phyloP scores from a whole-genome alignment of 805 yeast species.

The Gaillardinia entomophila region DNA sequence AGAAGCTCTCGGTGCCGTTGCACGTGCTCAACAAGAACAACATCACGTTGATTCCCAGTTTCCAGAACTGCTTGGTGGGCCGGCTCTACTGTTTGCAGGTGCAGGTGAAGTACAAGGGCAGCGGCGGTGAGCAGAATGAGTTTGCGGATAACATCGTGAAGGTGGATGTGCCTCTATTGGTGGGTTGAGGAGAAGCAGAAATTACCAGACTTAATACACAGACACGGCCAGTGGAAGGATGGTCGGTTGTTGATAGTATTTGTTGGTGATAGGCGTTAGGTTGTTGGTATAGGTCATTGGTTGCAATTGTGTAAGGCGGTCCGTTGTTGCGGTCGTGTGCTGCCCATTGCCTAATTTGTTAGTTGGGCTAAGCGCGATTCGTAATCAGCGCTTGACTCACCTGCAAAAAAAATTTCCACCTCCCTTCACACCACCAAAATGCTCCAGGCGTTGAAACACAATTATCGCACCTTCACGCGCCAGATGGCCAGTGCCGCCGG shows the following conservation, averaged over 20 bases:
- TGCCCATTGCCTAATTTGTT: conserved; percentile 17
- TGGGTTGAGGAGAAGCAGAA: conserved; percentile 16
- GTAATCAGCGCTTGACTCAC: conserved; percentile 16
- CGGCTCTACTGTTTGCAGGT: conserved; percentile 52
- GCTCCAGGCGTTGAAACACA: conserved; percentile 1
- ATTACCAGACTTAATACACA: neutral
- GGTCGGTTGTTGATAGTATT: neutral
- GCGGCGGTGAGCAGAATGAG: conserved; percentile 25
- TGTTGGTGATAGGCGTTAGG: neutral
- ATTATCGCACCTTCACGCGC: conserved; percentile 11
- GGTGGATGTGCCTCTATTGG: conserved; percentile 32
- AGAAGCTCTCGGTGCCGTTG: conserved; percentile 36
- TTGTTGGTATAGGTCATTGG: conserved; percentile 1
- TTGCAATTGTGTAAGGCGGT: no score
- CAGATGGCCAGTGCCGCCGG: conserved; percentile 31
- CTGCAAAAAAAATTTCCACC: conserved; percentile 5
- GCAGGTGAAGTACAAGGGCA: conserved; percentile 37
- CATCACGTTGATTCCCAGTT: conserved; percentile 53
- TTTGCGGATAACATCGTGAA: conserved; percentile 24
- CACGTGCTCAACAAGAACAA: conserved; percentile 35
- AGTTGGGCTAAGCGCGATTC: conserved; percentile 28
- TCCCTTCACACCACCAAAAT: conserved; percentile 1
- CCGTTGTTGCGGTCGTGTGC: conserved; percentile 12
- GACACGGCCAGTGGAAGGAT: neutral
- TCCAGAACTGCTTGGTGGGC: conserved; percentile 59